A percentile compares a stretch with the other conserved stretches of the same genome.
phyloP scores from a whole-genome alignment of 2,329 filamentous ascomycete genomes.

The Thielaviopsis musarum region DNA sequence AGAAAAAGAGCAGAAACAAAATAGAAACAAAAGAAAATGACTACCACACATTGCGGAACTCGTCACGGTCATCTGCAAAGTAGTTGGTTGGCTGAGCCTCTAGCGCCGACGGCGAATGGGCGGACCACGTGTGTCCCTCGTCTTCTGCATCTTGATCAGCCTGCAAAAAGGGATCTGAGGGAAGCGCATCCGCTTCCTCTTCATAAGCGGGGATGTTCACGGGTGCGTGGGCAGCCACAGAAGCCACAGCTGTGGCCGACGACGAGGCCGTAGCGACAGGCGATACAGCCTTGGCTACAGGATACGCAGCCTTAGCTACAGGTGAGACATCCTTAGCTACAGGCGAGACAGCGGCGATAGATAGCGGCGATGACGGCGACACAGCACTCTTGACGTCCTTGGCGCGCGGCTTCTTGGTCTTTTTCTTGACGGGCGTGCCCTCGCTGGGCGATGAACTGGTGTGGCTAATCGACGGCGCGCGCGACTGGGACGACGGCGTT shows the following conservation, averaged over 20 bases:
- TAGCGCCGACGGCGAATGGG: background rate
- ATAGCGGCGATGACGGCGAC: background rate
- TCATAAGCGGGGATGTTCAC: background rate
- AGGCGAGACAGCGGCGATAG: background rate
- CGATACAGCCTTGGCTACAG: background rate
- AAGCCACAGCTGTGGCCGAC: background rate
- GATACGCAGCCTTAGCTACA: too few species aligned
- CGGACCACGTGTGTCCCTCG: background rate
- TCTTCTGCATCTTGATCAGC: constrained; percentile 1
- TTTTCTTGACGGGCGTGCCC: constrained; percentile 22
- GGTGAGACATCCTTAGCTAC: background rate
- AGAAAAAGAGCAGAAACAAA: background rate
- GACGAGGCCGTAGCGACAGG: too few species aligned
- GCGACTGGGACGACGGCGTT: background rate
- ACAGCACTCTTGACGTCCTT: background rate
- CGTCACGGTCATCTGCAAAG: constrained; percentile 23
- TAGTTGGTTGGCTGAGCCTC: constrained; percentile 13
- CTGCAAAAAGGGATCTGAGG: constrained; percentile 8
- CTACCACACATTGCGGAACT: constrained; percentile 31
- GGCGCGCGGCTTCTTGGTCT: constrained; percentile 20
- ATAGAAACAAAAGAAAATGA: background rate
- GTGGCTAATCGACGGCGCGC: constrained; percentile 16
- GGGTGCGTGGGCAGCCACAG: background rate
- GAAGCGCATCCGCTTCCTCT: background rate
- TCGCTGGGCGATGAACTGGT: constrained; percentile 15